These are phyloP conservation scores for Rossbeevera mucosa DNA, from an alignment of 768 basidiomycete genomes.

Conservation along the genomic window DNA sequence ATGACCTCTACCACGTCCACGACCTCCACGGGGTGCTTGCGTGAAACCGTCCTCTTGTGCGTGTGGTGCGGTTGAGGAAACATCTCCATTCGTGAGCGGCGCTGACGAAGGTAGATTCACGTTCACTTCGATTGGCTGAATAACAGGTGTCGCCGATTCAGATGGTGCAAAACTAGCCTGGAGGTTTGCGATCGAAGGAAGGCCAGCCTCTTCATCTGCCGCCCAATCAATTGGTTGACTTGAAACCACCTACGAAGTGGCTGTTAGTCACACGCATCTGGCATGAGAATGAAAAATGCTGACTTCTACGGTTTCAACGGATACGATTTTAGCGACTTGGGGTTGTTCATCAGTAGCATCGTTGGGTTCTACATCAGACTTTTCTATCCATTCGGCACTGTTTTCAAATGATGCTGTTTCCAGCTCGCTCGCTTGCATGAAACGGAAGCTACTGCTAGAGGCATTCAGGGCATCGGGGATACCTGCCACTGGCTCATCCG, in stretches of 20 bases:
- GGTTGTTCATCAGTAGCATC: constrained; percentile 14
- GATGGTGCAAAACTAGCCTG: constrained; percentile 77
- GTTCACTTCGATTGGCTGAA: constrained; percentile 35
- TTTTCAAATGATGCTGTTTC: constrained; percentile 52
- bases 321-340: constrained; percentile 6
- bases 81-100: constrained; percentile 19
- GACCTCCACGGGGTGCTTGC: constrained; percentile 40
- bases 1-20: constrained; percentile 42
- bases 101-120: constrained; percentile 23
- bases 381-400: constrained; percentile 54
- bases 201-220: constrained; percentile 69
- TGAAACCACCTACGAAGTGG: constrained; percentile 12
- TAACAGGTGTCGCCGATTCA: constrained; percentile 58
- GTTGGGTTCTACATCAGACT: constrained; percentile 33
- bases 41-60: constrained; percentile 63
- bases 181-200: constrained; percentile 72
- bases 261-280: background rate
- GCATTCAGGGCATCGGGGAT: constrained; percentile 36
- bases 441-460: constrained; percentile 64
- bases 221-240: constrained; percentile 71
- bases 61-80: constrained; percentile 18
- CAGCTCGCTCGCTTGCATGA: constrained; percentile 79
- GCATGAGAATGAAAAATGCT: constrained; percentile 16
- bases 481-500: constrained; percentile 35
- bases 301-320: constrained; percentile 29